Evolutionary conservation across 2,329 filamentous ascomycete species (phyloP).

Genomic region (Exophiala phaeomuriformis): DNA sequence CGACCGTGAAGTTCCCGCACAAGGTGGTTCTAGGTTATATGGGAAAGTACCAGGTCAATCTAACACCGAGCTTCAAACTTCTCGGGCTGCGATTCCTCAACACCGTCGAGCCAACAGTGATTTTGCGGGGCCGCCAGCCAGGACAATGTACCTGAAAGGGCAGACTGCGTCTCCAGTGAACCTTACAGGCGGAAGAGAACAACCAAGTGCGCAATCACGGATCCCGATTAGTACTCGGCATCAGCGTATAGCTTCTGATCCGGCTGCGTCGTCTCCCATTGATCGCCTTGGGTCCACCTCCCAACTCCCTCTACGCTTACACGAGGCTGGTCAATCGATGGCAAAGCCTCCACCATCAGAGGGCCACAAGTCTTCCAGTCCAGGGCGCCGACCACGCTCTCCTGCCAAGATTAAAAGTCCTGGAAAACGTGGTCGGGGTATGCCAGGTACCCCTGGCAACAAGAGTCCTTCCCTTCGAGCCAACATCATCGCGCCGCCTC

Average conservation of each 20-base stretch:
- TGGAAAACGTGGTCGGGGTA: constrained; percentile 32
- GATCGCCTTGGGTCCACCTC: constrained; percentile 1
- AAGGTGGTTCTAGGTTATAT: neutral
- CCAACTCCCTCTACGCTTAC: constrained; percentile 16
- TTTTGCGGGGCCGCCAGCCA: constrained; percentile 10
- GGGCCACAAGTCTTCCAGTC: constrained; percentile 23
- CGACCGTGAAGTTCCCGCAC: neutral
- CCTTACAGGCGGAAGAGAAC: neutral
- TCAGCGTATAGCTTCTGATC: constrained; percentile 16
- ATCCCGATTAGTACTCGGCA: constrained; percentile 21
- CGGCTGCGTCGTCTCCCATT: constrained; percentile 12
- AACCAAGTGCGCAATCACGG: constrained; percentile 12
- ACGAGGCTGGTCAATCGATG: constrained; percentile 2
- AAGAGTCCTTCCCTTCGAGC: constrained; percentile 60
- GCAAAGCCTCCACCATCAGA: constrained; percentile 19
- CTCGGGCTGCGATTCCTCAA: neutral
- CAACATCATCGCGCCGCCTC: constrained; percentile 62
- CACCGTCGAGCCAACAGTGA: constrained; percentile 26
- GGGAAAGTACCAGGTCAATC: neutral
- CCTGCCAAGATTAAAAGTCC: constrained; percentile 32
- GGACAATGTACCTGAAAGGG: neutral
- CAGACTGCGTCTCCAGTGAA: constrained; percentile 2
- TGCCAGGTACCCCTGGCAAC: constrained; percentile 35
- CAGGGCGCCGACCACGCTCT: constrained; percentile 28
- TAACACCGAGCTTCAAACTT: neutral